Conservation (phyloP, 495 filamentous ascomycete species). For the Margaritispora aquatica region DNA sequence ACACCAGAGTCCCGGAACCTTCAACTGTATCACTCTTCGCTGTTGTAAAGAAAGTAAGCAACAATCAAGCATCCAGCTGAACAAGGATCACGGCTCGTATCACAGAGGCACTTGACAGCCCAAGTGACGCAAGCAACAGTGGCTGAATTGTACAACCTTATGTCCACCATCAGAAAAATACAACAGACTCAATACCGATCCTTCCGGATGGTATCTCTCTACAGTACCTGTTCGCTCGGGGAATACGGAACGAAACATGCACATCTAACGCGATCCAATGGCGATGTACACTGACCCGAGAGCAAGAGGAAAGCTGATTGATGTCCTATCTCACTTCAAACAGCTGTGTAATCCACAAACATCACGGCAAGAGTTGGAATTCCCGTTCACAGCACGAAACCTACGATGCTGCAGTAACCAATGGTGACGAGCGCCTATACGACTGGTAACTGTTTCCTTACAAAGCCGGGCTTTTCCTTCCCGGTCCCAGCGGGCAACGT, state of each 20-base stretch:
- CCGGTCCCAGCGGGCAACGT: too few species aligned
- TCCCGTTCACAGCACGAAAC: too few species aligned
- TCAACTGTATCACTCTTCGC: background rate
- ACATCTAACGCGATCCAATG: background rate
- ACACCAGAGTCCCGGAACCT: background rate
- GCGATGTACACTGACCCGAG: background rate
- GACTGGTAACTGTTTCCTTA: too few species aligned
- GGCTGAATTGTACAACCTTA: background rate
- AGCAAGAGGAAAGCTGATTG: too few species aligned
- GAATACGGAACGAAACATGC: background rate
- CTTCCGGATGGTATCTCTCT: background rate
- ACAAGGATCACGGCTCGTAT: background rate
- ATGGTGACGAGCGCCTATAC: too few species aligned
- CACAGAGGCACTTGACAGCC: background rate
- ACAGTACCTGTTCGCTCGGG: background rate
- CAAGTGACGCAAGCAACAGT: background rate
- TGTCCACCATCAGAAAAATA: background rate
- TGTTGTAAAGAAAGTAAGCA: background rate
- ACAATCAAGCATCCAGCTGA: background rate
- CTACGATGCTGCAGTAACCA: too few species aligned
- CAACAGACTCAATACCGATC: background rate
- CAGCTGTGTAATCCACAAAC: too few species aligned
- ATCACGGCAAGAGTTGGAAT: too few species aligned
- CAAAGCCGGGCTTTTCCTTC: too few species aligned
- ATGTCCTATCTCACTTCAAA: too few species aligned